These are phyloP conservation scores for Parastagonospora nodorum DNA, from an alignment of 2,329 filamentous ascomycete species.

Conservation along the genomic window DNA sequence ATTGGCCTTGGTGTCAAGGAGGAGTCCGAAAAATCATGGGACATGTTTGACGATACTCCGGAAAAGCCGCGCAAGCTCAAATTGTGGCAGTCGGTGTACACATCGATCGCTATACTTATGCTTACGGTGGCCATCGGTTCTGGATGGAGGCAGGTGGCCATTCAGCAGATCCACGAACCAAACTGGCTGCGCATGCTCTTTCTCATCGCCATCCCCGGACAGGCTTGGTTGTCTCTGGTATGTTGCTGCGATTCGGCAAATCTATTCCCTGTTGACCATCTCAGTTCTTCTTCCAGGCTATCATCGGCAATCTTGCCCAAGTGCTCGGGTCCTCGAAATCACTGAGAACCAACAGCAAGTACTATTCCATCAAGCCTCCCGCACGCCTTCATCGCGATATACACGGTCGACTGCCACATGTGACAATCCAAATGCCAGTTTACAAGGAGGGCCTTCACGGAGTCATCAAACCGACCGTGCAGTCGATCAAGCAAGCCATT, in stretches of 20 bases:
- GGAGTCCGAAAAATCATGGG: too few relatives aligned
- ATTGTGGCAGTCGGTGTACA: conserved; percentile 61
- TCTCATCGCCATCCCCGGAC: conserved; percentile 56
- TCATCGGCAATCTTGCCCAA: conserved; percentile 39
- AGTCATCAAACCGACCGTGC: conserved; percentile 78
- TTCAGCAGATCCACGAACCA: conserved; percentile 60
- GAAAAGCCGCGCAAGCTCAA: conserved; percentile 55
- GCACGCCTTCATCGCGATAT: conserved; percentile 58
- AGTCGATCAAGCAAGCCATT: conserved; percentile 72
- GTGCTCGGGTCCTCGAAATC: conserved; percentile 79
- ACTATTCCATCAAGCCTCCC: conserved; percentile 69
- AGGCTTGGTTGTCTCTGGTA: conserved; percentile 64
- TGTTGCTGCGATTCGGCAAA: conserved; percentile 10
- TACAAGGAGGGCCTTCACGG: conserved; percentile 81
- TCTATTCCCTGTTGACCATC: conserved; percentile 3
- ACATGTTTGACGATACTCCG: conserved; percentile 12
- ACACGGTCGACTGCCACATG: conserved; percentile 67
- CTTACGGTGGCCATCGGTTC: conserved; percentile 60
- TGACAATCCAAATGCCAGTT: conserved; percentile 80
- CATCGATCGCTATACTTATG: conserved; percentile 59
- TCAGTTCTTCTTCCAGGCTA: conserved; percentile 40
- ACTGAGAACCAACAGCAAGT: conserved; percentile 76
- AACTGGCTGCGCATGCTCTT: conserved; percentile 62
- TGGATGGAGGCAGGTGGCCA: conserved; percentile 61
- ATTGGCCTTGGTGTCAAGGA: conserved; percentile 17